Conservation (phyloP, 2,329 filamentous ascomycete species). For the Sphaerulina musiva region DNA sequence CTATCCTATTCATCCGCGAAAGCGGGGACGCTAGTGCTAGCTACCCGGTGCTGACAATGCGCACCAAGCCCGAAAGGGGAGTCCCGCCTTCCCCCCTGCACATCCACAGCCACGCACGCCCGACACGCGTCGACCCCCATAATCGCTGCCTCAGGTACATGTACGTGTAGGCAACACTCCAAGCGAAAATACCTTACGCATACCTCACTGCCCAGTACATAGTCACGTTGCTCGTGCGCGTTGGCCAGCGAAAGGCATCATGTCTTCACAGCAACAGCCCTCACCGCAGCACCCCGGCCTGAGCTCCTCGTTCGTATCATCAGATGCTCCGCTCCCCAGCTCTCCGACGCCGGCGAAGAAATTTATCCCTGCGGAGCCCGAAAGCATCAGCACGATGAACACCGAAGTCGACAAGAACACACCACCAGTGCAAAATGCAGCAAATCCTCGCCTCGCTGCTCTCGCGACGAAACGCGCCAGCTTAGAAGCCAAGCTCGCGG, state of each 20-base stretch:
- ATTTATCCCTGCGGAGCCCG: background rate
- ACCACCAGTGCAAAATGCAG: background rate
- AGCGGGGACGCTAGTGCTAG: background rate
- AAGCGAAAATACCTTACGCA: too few relatives aligned
- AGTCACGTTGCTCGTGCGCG: slow-evolving; percentile 17
- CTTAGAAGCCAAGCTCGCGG: slow-evolving; percentile 45
- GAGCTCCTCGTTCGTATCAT: slow-evolving; percentile 1
- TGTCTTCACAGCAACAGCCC: slow-evolving; percentile 22
- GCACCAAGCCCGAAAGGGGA: too few relatives aligned
- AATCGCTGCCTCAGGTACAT: too few relatives aligned
- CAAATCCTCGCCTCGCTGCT: slow-evolving; percentile 21
- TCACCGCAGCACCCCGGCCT: background rate
- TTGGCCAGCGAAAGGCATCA: slow-evolving; percentile 20
- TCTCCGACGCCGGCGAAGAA: slow-evolving; percentile 12
- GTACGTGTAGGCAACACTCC: too few relatives aligned
- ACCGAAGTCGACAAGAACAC: background rate
- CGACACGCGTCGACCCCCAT: too few relatives aligned
- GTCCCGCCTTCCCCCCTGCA: too few relatives aligned
- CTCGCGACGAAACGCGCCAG: slow-evolving; percentile 29
- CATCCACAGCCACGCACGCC: too few relatives aligned
- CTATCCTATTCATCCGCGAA: background rate
- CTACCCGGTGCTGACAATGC: too few relatives aligned
- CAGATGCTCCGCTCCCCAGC: slow-evolving; percentile 13
- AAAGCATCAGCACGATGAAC: background rate
- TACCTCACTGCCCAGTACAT: too few relatives aligned